Percentiles rank a stretch among this genome's conserved stretches.
phyloP scores from a whole-genome alignment of 257 asterid species.

The Fraxinus anomala region DNA sequence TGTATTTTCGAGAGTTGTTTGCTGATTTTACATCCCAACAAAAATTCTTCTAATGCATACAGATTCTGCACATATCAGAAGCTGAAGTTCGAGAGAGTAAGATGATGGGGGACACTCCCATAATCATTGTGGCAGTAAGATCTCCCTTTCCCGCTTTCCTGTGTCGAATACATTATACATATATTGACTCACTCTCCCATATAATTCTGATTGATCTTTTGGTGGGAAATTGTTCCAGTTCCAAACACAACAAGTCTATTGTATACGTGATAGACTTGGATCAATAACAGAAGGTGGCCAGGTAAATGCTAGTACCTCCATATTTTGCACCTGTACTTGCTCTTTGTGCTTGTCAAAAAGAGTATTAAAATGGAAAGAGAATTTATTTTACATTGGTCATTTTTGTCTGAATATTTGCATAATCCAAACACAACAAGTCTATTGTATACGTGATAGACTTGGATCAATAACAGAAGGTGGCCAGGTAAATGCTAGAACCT shows the following conservation, averaged over 20 bases:
- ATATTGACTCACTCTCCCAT: neutral
- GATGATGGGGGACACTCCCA: slow-evolving; percentile 95
- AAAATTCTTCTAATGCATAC: slow-evolving; percentile 31
- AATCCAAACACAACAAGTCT: slow-evolving; percentile 88
- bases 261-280: slow-evolving; percentile 82
- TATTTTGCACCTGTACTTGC: neutral
- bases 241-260: slow-evolving; percentile 92
- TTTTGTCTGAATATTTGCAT: neutral
- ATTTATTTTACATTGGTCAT: neutral
- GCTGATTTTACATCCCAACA: neutral
- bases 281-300: slow-evolving; percentile 84
- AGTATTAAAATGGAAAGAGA: neutral
- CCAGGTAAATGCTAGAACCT: slow-evolving; percentile 51
- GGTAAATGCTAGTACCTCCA: slow-evolving; percentile 42
- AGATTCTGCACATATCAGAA: slow-evolving; percentile 92
- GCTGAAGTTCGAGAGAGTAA: slow-evolving; percentile 87
- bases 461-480: slow-evolving; percentile 90
- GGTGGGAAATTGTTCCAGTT: slow-evolving; percentile 53
- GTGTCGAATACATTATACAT: neutral
- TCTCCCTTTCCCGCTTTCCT: slow-evolving; percentile 2
- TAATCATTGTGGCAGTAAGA: slow-evolving; percentile 76
- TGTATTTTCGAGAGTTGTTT: neutral
- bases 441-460: slow-evolving; percentile 77
- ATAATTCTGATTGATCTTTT: slow-evolving; percentile 22
- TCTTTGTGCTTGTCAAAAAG: neutral